Conservation (phyloP, 116 monocot species). For the Dioscorea cayenensis region DNA sequence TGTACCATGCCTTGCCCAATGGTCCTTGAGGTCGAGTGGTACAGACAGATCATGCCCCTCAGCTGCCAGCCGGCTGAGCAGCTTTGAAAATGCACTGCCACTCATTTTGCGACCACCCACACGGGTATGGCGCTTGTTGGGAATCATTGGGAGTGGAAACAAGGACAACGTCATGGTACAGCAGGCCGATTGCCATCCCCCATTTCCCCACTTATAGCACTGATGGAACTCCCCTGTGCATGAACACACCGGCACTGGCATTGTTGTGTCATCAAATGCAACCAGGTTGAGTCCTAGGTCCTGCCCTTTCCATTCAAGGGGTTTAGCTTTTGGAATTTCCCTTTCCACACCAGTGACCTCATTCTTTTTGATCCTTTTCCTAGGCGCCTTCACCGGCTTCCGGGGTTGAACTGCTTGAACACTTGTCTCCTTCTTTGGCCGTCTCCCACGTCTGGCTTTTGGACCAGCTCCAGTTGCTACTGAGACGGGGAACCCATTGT, state of each 20-base stretch:
- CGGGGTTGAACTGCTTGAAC: constrained; percentile 11
- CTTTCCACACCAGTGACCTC: constrained; percentile 8
- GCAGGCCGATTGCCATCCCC: constrained; percentile 80
- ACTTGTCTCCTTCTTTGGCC: constrained; percentile 25
- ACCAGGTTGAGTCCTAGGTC: constrained; percentile 52
- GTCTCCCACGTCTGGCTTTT: not conserved
- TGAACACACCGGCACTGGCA: constrained; percentile 64
- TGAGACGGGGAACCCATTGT: not conserved
- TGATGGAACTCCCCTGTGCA: constrained; percentile 63
- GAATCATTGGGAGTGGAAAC: constrained; percentile 68
- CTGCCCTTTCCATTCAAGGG: constrained; percentile 45
- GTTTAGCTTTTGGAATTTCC: constrained; percentile 12
- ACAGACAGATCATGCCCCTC: constrained; percentile 54
- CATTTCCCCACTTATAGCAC: constrained; percentile 91
- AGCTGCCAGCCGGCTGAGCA: constrained; percentile 55
- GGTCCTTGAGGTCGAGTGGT: constrained; percentile 66
- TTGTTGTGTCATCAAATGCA: constrained; percentile 52
- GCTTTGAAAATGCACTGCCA: constrained; percentile 56
- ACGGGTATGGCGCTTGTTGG: constrained; percentile 56
- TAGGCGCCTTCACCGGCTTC: constrained; percentile 19
- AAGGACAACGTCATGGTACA: constrained; percentile 68
- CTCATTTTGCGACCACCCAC: constrained; percentile 83
- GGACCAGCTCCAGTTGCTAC: not conserved
- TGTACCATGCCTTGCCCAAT: constrained; percentile 84
- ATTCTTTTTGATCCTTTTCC: constrained; percentile 19